Base-by-base conservation (phyloP, 805 yeast genomes). In the Ogataea trehaloabstinens region DNA sequence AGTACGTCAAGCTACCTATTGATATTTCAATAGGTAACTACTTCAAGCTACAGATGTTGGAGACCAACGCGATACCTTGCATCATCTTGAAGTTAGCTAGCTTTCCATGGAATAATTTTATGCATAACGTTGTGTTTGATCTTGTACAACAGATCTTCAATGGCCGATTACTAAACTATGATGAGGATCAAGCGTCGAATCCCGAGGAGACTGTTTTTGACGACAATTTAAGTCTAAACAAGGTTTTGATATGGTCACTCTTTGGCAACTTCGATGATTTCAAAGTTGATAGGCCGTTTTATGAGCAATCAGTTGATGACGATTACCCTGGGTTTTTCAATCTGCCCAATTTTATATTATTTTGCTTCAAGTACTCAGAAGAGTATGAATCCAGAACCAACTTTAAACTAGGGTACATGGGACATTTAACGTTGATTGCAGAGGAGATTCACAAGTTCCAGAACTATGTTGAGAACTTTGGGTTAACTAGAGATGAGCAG, bases 81-180 rank as follows among this genome's bases (percentile, higher is more conserved):
- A 78, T 89, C 5, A 68, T 89, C 5, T 59, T 72, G 19, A 79
- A 85, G 68, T 80, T 93, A 51, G 77, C 88, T 50, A 68, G 74
- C 46, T 88, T 82, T 62, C 96, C 98, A 6, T 93, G 98, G 98
- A 93, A 93, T 60, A 93, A 93, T 58, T 93, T 93, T 55, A 76
- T 91, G 73, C 99, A 93, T 61, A 93, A 91, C 58, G 99, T 93
- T 34, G 93, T 91, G 8, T 93, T 91, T 68, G 99, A 93, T 63
- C 74, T 93, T 42, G 82, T 93, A 17, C 99, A 93, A 61, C 99
- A 93, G 59, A 78, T 93, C 8, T 79, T 91, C 61, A 89, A 88
- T 61, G 97, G 96, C 1, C 44, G 62, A 30, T 49, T 63, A 28
- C 58, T 62, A 10, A 63, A 63, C 35, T 63, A 64, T 60, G 67